Base-by-base conservation (phyloP, 176 grass and related monocot genomes). In the Elaeis guineensis region DNA sequence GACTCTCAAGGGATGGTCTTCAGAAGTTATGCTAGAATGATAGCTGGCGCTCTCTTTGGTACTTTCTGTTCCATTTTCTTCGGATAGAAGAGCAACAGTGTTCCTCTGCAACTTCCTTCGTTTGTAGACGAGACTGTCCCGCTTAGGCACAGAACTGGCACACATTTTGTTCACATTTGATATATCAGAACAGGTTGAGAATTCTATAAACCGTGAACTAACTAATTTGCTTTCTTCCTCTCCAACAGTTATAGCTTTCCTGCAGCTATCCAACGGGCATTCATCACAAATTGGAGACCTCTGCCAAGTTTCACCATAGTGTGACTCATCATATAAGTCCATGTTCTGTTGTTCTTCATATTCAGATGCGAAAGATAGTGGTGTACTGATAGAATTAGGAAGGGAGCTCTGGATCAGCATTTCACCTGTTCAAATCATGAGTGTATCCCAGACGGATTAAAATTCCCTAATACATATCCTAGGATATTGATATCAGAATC, bases 61-160 rank as follows among this genome's bases (percentile, higher is more conserved):
- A 72, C 26, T 66, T 89, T 50, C 66, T 50, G 54, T 18, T 52
- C 16, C 16, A 4, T 29, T 64, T 70, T 80, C 73, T 80, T 80
- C 52, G 69, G 64, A 61, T 74, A 68, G 4, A 66, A 69, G 35
- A 11, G 76, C 58, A 89, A 69, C 76, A 69, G 50, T 69, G 70
- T 83, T 78, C 61, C 77, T 69, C 32, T 78, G 77, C 70, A 81
- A 52, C 81, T 80, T 89, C 71, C 77, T 74, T 56, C 80, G 69
- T 68, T 84, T 84, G 62, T 84, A 84, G 51, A 84, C 77, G 75
- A 78, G 70, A 7, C 49, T 65, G 72, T 78, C 77, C 74, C 69
- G 80, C 62, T 78, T 84, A 70, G 52, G 69, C 51, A 71, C 22
- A 66, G 77, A 84, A 71, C 76, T 66, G 20, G 79, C 68, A 63